Percentiles rank a stretch among this genome's conserved stretches.
Conservation (phyloP, 2,329 filamentous ascomycete genomes). For the Colletotrichum tropicale region DNA sequence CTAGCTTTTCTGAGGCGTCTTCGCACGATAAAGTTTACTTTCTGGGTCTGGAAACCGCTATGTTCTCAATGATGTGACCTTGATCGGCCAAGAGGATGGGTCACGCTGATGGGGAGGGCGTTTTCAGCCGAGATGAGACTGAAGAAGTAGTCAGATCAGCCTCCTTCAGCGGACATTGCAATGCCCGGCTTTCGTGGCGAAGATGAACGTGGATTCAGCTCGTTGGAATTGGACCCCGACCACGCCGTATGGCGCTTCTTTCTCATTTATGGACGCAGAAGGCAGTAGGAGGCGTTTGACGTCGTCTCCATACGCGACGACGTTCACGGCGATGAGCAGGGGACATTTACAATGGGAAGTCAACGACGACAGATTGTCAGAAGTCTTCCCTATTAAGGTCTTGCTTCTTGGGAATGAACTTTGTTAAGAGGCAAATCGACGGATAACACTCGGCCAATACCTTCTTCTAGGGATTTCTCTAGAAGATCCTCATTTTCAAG, state of each 20-base stretch:
- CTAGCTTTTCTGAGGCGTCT: neutral
- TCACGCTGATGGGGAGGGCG: neutral
- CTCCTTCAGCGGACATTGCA: neutral
- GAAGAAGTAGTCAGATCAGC: neutral
- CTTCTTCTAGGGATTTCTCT: neutral
- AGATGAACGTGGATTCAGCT: neutral
- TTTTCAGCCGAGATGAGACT: neutral
- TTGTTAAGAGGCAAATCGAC: neutral
- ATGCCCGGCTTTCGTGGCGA: neutral
- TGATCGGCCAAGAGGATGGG: neutral
- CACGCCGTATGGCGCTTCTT: neutral
- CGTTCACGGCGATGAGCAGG: neutral
- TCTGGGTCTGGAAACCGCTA: accelerated
- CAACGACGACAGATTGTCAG: neutral
- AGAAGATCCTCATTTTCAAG: too few species aligned
- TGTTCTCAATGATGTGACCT: neutral
- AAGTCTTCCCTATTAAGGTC: neutral
- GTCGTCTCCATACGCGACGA: neutral
- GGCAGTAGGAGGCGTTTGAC: neutral
- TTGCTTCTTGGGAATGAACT: neutral
- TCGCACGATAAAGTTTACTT: accelerated
- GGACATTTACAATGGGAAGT: neutral
- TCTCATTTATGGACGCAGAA: neutral
- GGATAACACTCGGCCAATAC: neutral
- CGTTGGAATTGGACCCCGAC: neutral